Conservation (phyloP, 441 rosid genomes). For the Sinapis alba region DNA sequence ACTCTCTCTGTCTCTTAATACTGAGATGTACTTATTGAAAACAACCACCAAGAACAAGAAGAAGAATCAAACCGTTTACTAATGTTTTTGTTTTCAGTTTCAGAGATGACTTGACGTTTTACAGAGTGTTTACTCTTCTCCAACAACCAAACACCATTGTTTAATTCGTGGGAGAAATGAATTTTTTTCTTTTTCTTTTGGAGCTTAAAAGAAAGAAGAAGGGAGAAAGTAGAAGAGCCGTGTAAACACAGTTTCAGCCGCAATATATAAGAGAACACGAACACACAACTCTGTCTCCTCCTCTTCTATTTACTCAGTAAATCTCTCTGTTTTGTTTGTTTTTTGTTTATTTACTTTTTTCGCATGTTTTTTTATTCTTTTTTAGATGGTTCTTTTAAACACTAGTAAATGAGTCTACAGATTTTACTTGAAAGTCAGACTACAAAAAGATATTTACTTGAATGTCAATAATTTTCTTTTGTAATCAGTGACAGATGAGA, state of each 20-base stretch:
- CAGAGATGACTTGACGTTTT: conserved; percentile 17
- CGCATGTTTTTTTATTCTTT: conserved; percentile 44
- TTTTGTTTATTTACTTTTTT: conserved; percentile 24
- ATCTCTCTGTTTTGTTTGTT: conserved; percentile 14
- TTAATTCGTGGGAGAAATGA: not conserved
- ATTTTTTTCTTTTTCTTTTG: too few species aligned
- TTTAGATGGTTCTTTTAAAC: conserved; percentile 26
- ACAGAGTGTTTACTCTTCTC: conserved; percentile 24
- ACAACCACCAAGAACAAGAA: conserved; percentile 27
- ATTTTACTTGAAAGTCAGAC: not conserved
- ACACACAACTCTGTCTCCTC: conserved; percentile 31
- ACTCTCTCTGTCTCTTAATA: conserved; percentile 40
- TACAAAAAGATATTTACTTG: not conserved
- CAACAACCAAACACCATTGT: conserved; percentile 32
- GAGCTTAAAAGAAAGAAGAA: not conserved
- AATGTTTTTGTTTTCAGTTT: conserved; percentile 12
- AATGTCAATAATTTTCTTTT: not conserved
- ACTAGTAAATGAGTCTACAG: conserved; percentile 3
- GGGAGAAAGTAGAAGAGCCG: conserved; percentile 24
- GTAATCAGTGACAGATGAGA: conserved; percentile 18
- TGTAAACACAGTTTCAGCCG: conserved; percentile 34
- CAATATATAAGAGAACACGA: conserved; percentile 10
- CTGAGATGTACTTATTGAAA: conserved; percentile 5
- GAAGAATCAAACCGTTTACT: conserved; percentile 22
- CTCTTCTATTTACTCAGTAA: conserved; percentile 23